These are phyloP conservation scores for Camellia sinensis DNA, from an alignment of 148 eudicot genomes.

Conservation along the genomic window DNA sequence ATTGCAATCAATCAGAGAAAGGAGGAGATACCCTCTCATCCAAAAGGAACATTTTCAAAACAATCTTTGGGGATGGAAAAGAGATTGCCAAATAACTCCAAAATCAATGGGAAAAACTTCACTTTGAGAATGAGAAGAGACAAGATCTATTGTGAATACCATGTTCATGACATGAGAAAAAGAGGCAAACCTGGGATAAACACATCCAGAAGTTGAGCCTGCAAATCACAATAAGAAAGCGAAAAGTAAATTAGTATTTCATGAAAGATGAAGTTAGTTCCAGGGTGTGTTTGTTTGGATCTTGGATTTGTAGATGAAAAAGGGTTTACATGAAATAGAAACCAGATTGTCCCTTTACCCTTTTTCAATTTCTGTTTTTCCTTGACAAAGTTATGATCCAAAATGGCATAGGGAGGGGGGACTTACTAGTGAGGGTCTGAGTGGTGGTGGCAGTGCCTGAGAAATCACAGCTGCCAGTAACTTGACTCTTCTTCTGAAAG, in stretches of 20 bases:
- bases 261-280: no score
- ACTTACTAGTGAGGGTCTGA: constrained; percentile 25
- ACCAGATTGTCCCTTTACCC: no score
- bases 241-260: background rate
- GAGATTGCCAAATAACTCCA: background rate
- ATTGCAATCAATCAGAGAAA: background rate
- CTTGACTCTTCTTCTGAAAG: constrained; percentile 30
- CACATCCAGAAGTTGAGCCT: constrained; percentile 30
- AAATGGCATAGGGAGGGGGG: background rate
- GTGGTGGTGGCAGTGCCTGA: constrained; percentile 26
- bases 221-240: constrained; percentile 19
- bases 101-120: background rate
- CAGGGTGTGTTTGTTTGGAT: no score
- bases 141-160: background rate
- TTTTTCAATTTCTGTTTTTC: no score
- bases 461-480: constrained; percentile 30
- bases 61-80: background rate
- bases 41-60: background rate
- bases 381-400: no score
- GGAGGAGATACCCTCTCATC: background rate
- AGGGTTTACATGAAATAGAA: no score
- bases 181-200: constrained; percentile 42
- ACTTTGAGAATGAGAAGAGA: background rate
- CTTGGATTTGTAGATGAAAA: no score
- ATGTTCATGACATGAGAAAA: background rate